These are phyloP conservation scores for Prunella vulgaris DNA, from an alignment of 257 asterid species.

Conservation along the genomic window DNA sequence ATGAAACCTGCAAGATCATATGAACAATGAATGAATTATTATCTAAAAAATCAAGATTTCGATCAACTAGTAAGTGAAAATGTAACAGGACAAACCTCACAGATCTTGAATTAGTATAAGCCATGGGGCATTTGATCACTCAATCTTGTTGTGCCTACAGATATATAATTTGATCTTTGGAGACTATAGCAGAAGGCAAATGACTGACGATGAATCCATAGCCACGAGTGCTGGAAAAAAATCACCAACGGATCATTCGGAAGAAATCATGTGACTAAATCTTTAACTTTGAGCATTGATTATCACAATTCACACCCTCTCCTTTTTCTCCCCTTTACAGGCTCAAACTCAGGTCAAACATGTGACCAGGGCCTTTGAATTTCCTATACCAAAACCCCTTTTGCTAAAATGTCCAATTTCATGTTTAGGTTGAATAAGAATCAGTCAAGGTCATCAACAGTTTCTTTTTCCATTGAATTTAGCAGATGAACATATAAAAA, in stretches of 20 bases:
- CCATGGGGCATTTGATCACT: constrained; percentile 44
- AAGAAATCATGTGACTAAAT: constrained; percentile 60
- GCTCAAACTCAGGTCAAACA: constrained; percentile 55
- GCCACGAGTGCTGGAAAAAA: constrained; percentile 29
- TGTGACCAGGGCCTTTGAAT: constrained; percentile 43
- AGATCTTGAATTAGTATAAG: constrained; percentile 59
- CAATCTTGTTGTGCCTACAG: constrained; percentile 14
- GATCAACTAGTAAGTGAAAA: neutral
- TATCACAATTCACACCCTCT: constrained; percentile 5
- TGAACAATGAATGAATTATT: neutral
- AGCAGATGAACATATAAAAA: neutral
- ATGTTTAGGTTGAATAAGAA: constrained; percentile 28
- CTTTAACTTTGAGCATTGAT: constrained; percentile 29
- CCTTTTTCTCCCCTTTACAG: constrained; percentile 15
- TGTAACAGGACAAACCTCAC: constrained; percentile 49
- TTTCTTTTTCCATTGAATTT: constrained; percentile 1
- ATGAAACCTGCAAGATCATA: constrained; percentile 47
- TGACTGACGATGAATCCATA: constrained; percentile 25
- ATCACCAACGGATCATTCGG: neutral
- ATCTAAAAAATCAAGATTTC: neutral
- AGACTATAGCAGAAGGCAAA: constrained; percentile 23
- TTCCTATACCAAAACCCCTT: constrained; percentile 31
- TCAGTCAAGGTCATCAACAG: constrained; percentile 29
- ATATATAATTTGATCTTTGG: constrained; percentile 32
- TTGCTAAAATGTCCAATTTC: constrained; percentile 16